phyloP scores from a whole-genome alignment of 1,284 basidiomycete species.

The Sporisorium graminicola region DNA sequence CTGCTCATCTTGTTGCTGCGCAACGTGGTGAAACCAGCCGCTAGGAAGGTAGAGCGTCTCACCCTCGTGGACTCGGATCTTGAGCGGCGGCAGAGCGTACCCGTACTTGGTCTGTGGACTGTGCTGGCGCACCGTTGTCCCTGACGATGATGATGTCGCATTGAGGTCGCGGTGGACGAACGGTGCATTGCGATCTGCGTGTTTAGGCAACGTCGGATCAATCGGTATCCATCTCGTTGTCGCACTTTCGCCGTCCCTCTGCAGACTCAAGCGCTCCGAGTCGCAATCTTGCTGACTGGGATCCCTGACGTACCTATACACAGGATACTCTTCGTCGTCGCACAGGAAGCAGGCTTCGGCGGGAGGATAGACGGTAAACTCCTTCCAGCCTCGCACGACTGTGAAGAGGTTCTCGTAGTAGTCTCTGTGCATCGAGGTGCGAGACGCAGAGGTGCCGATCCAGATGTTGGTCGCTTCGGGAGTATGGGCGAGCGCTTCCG shows the following conservation, averaged over 20 bases:
- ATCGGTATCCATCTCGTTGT: slow-evolving; percentile 63
- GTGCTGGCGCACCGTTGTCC: slow-evolving; percentile 5
- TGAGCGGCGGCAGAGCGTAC: slow-evolving; percentile 52
- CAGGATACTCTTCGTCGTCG: slow-evolving; percentile 44
- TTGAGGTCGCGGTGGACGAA: slow-evolving; percentile 45
- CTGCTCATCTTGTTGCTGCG: slow-evolving; percentile 55
- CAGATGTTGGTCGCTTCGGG: slow-evolving; percentile 65
- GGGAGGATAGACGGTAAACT: slow-evolving; percentile 62
- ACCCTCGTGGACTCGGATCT: slow-evolving; percentile 56
- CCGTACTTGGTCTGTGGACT: slow-evolving; percentile 39
- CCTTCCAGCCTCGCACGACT: slow-evolving; percentile 57
- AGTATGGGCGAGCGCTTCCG: slow-evolving; percentile 47
- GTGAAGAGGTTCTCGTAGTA: slow-evolving; percentile 67
- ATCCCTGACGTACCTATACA: slow-evolving; percentile 21
- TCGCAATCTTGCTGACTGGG: not conserved
- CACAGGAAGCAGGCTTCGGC: slow-evolving; percentile 54
- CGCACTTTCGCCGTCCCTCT: slow-evolving; percentile 13
- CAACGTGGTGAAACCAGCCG: slow-evolving; percentile 64
- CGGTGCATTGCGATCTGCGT: slow-evolving; percentile 38
- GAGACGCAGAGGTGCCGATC: slow-evolving; percentile 54
- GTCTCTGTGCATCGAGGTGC: slow-evolving; percentile 55
- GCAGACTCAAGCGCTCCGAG: slow-evolving; percentile 13
- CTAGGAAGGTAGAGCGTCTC: slow-evolving; percentile 62
- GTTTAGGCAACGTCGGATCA: slow-evolving; percentile 50
- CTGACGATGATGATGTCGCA: not conserved